Base-by-base conservation (phyloP, 305 asterid species). In the Solanum hybrid region DNA sequence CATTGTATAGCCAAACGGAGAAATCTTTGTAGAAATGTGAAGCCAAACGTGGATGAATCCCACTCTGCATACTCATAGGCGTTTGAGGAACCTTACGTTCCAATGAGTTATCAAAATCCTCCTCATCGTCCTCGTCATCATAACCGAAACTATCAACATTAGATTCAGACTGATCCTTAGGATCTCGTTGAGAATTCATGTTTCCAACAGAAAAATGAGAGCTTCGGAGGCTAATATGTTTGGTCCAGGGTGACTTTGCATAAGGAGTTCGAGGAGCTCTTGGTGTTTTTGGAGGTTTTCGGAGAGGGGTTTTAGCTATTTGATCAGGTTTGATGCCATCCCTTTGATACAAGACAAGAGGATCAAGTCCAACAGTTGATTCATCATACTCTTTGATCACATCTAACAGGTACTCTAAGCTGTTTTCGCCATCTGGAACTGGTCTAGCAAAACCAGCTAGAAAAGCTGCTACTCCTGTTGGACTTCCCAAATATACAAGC, bases 321-420 rank as follows among this genome's bases (percentile, higher is more conserved):
- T 39, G 93, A 91, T 94, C 94, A 6, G 99, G 99, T 84, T 94
- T 92, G 90, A 91, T 93, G 7, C 97, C 99, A 41, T 97, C 96
- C 0, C 95, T 94, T 88, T 95, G 98, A 79, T 95, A 97, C 33
- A 94, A 89, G 12, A 96, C 94, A 34, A 96, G 94, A 0, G 98
- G 99, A 90, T 97, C 97, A 29, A 97, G 96, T 13, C 98, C 98
- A 1, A 95, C 80, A 1, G 95, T 95, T 6, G 98, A 96, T 91
- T 94, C 98, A 22, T 96, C 98, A 61, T 97, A 97, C 92, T 96
- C 99, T 91, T 95, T 97, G 93, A 97, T 97, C 89, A 97, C 98
- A 77, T 97, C 99, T 4, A 97, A 92, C 73, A 97, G 97, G 89
- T 97, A 95, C 80, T 97, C 98, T 10, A 96, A 24, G 92, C 93